A percentile compares a stretch with the other conserved stretches of the same genome.
Evolutionary conservation across 2,329 filamentous ascomycete genomes (phyloP).

Genomic region (Lojkania enalia): DNA sequence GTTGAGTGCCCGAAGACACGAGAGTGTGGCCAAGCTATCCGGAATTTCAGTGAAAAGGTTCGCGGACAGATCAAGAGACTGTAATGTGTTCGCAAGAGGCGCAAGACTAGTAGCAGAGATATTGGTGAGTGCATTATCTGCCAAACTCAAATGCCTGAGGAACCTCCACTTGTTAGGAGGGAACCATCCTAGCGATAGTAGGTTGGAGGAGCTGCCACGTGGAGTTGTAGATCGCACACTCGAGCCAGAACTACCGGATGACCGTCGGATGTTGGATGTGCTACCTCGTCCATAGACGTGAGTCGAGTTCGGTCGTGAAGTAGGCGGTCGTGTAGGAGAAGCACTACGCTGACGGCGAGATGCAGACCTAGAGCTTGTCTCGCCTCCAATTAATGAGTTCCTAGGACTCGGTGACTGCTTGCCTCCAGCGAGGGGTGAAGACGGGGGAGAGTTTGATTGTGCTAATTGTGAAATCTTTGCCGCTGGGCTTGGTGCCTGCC

Average conservation of each 20-base stretch:
- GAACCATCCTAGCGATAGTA: slow-evolving; percentile 71
- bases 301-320: slow-evolving; percentile 71
- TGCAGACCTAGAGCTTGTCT: slow-evolving; percentile 50
- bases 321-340: slow-evolving; percentile 77
- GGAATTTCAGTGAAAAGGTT: slow-evolving; percentile 96
- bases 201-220: slow-evolving; percentile 74
- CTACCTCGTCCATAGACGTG: slow-evolving; percentile 66
- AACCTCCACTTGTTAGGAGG: slow-evolving; percentile 94
- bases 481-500: slow-evolving; percentile 65
- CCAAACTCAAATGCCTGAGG: slow-evolving; percentile 84
- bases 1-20: slow-evolving; percentile 87
- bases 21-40: slow-evolving; percentile 83
- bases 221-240: slow-evolving; percentile 60
- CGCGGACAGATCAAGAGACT: slow-evolving; percentile 87
- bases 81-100: slow-evolving; percentile 83
- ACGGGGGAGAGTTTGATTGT: slow-evolving; percentile 66
- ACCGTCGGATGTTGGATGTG: slow-evolving; percentile 76
- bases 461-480: slow-evolving; percentile 67
- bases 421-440: slow-evolving; percentile 41
- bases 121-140: slow-evolving; percentile 86
- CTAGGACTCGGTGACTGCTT: slow-evolving; percentile 56
- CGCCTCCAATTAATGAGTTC: slow-evolving; percentile 57
- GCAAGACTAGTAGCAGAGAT: slow-evolving; percentile 75
- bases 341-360: slow-evolving; percentile 67
- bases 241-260: slow-evolving; percentile 92